Evolutionary conservation across 768 basidiomycete species (phyloP).

Genomic region (Kwoniella heveanensis): DNA sequence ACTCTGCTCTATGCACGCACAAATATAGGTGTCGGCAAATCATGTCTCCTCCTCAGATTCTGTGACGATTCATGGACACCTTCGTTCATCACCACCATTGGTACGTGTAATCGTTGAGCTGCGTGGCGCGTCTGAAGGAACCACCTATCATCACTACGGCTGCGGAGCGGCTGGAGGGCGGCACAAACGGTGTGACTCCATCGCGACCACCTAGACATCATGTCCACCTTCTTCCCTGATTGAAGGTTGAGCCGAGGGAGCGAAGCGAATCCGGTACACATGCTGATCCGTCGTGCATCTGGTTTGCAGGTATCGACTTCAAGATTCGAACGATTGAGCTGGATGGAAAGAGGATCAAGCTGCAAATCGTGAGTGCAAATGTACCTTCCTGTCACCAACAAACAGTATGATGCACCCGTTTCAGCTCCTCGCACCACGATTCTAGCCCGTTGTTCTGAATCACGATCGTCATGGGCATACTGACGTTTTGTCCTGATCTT

Average conservation of each 20-base stretch:
- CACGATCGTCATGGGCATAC: neutral
- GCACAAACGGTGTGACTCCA: too few relatives aligned
- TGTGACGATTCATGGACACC: slow-evolving; percentile 99
- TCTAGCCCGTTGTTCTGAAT: too few relatives aligned
- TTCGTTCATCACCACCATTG: slow-evolving; percentile 98
- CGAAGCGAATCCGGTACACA: neutral
- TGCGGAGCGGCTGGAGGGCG: too few relatives aligned
- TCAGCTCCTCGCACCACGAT: too few relatives aligned
- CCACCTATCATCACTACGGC: too few relatives aligned
- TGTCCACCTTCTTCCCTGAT: too few relatives aligned
- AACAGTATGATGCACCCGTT: too few relatives aligned
- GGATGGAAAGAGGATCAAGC: slow-evolving; percentile 95
- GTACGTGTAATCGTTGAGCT: slow-evolving; percentile 50
- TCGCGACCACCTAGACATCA: too few relatives aligned
- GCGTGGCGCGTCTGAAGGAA: neutral
- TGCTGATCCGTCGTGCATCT: neutral
- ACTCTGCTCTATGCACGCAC: too few relatives aligned
- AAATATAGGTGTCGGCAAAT: slow-evolving; percentile 82
- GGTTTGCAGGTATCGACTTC: slow-evolving; percentile 71
- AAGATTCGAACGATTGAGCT: slow-evolving; percentile 95
- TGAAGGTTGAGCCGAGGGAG: too few relatives aligned
- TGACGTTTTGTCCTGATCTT: slow-evolving; percentile 1
- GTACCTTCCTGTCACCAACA: neutral
- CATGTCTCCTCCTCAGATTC: slow-evolving; percentile 67
- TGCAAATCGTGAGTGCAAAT: slow-evolving; percentile 80